Base-by-base conservation (phyloP, 192 early-diverging fungal species). In the Backusella morwellensis region DNA sequence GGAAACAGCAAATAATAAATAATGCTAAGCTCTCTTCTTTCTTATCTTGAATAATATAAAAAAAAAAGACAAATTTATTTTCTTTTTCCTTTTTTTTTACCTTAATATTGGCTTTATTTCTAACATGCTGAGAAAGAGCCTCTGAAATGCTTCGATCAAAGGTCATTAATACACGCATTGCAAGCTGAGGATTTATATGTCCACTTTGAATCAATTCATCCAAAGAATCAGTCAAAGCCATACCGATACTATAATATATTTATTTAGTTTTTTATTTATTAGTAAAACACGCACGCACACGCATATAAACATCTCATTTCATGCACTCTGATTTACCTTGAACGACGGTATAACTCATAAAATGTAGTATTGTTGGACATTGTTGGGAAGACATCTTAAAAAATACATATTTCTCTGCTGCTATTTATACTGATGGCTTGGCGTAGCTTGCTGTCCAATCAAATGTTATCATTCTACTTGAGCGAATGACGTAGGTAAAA, bases 121-220 rank as follows among this genome's bases (percentile, higher is more conserved):
- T 89, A 52, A 98, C 97, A 77, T 90, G 88, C 42, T 76, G 85
- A 40, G 93, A 88, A 40, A 99, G 87, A 19, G 96, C 93, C 56
- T 98, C 97, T 6, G 93, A 91, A 72, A 99, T 95, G 73, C 91
- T 95, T 71, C 85, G 84, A 78, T 97, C 94, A 85, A 96, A 97
- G 87, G 96, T 76, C 40, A 83, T 81, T 21, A 99, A 85, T 29
- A 98, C 93, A 44, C 93, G 91, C 90, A 97, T 98, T 2, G 98
- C 95, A 66, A 96, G 80, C 81, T 97, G 95, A 40, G 97, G 96
- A 72, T 95, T 95, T 66, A 99, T 93, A 74, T 94, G 92, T 3
- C 91, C 92, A 15, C 92, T 90, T 72, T 92, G 88, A 78, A 98
- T 96, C 80, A 98, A 90, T 72, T 98, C 98, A 82, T 99, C 98